Percentiles rank a stretch among this genome's conserved stretches.
Conservation (phyloP, 805 yeast genomes). For the Metschnikowia baotianmanensis region DNA sequence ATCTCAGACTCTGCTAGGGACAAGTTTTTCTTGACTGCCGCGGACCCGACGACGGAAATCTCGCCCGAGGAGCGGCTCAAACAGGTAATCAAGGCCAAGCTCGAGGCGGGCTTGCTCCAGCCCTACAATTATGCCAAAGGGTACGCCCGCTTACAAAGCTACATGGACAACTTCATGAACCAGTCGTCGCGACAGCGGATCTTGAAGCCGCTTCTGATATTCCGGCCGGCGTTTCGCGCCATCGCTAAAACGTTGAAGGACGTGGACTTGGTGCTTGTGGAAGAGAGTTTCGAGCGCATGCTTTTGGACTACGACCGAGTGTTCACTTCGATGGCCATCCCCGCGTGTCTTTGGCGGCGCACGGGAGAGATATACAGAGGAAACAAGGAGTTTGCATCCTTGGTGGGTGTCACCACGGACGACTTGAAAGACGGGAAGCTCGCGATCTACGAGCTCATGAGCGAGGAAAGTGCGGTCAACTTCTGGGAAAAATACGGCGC, state of each 20-base stretch:
- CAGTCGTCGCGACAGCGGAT: conserved; percentile 79
- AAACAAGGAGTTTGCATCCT: conserved; percentile 90
- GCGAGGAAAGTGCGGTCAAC: conserved; percentile 93
- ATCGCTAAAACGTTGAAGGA: conserved; percentile 88
- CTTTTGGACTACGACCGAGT: conserved; percentile 89
- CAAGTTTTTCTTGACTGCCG: conserved; percentile 92
- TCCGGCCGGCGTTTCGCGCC: conserved; percentile 91
- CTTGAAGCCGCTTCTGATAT: conserved; percentile 76
- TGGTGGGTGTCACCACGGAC: conserved; percentile 87
- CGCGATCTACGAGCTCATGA: conserved; percentile 91
- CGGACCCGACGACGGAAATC: conserved; percentile 92
- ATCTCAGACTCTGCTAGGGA: conserved; percentile 81
- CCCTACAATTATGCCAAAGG: conserved; percentile 96
- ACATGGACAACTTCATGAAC: conserved; percentile 93
- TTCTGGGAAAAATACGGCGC: conserved; percentile 98
- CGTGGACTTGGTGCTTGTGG: conserved; percentile 87
- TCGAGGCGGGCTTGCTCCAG: conserved; percentile 87
- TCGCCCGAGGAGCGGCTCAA: conserved; percentile 92
- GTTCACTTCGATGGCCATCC: conserved; percentile 95
- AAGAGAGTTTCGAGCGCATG: conserved; percentile 93
- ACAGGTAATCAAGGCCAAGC: conserved; percentile 90
- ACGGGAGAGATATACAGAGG: conserved; percentile 96
- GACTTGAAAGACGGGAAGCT: conserved; percentile 88
- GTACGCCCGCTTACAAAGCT: conserved; percentile 81
- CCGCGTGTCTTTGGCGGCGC: conserved; percentile 95